A percentile compares a stretch with the other conserved stretches of the same genome.
Evolutionary conservation across 2,329 filamentous ascomycete genomes (phyloP).

Genomic region (Xylariaceae sp.): DNA sequence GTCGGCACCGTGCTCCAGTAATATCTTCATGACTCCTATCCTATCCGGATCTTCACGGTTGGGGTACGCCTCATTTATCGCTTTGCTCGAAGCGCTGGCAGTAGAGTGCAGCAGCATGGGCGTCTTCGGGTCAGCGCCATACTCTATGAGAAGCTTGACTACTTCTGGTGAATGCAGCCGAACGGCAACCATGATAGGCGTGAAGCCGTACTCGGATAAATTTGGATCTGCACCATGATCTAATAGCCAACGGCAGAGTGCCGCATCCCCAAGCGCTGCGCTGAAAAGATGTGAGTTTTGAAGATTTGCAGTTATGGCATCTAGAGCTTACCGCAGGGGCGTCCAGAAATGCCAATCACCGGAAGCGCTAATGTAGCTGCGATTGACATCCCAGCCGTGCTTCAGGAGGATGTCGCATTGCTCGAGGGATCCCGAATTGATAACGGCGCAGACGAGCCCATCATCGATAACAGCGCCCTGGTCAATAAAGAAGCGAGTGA

Average conservation of each 20-base stretch:
- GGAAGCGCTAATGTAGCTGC: constrained; percentile 33
- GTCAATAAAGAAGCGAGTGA: constrained; percentile 32
- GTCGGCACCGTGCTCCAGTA: constrained; percentile 32
- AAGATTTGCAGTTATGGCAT: background rate
- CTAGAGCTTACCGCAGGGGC: constrained; percentile 29
- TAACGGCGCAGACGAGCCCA: constrained; percentile 32
- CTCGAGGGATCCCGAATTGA: constrained; percentile 32
- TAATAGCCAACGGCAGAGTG: constrained; percentile 33
- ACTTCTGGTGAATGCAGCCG: constrained; percentile 33
- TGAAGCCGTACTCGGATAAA: constrained; percentile 33
- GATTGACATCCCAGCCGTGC: constrained; percentile 34
- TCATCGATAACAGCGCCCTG: constrained; percentile 34
- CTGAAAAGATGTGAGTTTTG: constrained; percentile 23
- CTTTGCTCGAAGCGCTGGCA: constrained; percentile 29
- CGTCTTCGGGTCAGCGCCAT: constrained; percentile 33
- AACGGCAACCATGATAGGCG: constrained; percentile 35
- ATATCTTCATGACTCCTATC: constrained; percentile 30
- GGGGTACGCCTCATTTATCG: constrained; percentile 27
- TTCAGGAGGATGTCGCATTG: constrained; percentile 31
- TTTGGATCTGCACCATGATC: constrained; percentile 35
- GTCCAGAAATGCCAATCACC: constrained; percentile 35
- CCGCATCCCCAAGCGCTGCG: constrained; percentile 30
- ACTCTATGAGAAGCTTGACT: constrained; percentile 30
- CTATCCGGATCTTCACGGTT: constrained; percentile 31
- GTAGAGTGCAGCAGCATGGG: constrained; percentile 34